phyloP scores from a whole-genome alignment of 2,329 filamentous ascomycete genomes.

The Ceratocystiopsis minuta region DNA sequence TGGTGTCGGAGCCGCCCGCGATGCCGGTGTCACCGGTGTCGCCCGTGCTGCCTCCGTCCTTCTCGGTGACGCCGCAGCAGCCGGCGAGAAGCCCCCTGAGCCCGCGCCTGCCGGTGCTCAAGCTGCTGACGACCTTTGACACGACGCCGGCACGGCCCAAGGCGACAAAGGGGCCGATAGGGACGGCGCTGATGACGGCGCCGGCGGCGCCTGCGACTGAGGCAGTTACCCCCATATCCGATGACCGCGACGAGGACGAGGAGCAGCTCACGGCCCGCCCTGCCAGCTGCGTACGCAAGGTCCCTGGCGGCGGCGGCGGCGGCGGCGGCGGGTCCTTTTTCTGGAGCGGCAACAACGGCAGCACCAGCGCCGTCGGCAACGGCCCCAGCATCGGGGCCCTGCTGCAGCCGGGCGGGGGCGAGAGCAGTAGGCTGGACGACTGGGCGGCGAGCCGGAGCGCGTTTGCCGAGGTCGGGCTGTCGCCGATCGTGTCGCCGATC shows the following conservation, averaged over 20 bases:
- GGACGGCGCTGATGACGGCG: too few relatives aligned
- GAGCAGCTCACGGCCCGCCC: constrained; percentile 21
- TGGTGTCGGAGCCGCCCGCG: too few relatives aligned
- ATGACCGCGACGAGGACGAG: constrained; percentile 11
- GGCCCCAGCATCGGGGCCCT: constrained; percentile 26
- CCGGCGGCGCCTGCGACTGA: too few relatives aligned
- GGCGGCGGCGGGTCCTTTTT: constrained; percentile 2
- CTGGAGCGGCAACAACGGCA: constrained; percentile 9
- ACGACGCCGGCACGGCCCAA: too few relatives aligned
- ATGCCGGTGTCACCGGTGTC: too few relatives aligned
- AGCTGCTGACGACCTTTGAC: constrained; percentile 26
- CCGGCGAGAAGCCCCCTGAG: too few relatives aligned
- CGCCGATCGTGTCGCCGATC: background rate
- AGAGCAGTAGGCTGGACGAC: constrained; percentile 3
- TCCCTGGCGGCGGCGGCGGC: background rate
- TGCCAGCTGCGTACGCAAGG: constrained; percentile 12
- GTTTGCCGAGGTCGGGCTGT: too few relatives aligned
- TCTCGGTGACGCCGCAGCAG: too few relatives aligned
- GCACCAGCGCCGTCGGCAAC: constrained; percentile 12
- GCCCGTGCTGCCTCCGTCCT: too few relatives aligned
- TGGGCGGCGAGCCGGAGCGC: background rate
- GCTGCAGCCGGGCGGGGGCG: constrained; percentile 10
- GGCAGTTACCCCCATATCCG: too few relatives aligned
- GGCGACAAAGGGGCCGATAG: too few relatives aligned
- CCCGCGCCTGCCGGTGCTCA: constrained; percentile 15